Evolutionary conservation across 352 stramenopile species (phyloP).

Genomic region (Poterioochromonas sp.): DNA sequence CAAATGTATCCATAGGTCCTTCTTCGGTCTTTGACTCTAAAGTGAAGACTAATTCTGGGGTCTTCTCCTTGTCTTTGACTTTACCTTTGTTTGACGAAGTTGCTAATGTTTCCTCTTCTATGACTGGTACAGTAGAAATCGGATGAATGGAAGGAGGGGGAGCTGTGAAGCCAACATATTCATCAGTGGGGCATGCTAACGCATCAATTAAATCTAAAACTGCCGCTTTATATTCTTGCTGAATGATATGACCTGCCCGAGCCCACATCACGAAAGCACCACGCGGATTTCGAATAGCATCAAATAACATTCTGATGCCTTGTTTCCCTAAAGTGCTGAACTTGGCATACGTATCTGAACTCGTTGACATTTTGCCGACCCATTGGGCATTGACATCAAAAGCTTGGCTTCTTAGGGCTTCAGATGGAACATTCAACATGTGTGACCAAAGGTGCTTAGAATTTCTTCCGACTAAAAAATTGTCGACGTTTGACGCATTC

Average conservation of each 20-base stretch:
- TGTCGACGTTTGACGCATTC: conserved; percentile 71
- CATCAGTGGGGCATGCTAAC: conserved; percentile 44
- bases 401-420: neutral
- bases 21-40: too few species aligned
- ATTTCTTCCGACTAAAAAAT: conserved; percentile 54
- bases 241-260: conserved; percentile 67
- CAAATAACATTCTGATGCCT: conserved; percentile 9
- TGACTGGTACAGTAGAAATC: too few species aligned
- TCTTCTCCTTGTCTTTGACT: too few species aligned
- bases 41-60: too few species aligned
- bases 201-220: conserved; percentile 66
- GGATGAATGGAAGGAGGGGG: too few species aligned
- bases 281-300: neutral
- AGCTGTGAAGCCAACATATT: conserved; percentile 34
- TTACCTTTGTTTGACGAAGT: too few species aligned
- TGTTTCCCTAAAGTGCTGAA: conserved; percentile 11
- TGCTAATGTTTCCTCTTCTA: too few species aligned
- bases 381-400: conserved; percentile 29
- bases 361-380: conserved; percentile 17
- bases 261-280: conserved; percentile 76
- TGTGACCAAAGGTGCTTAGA: conserved; percentile 34
- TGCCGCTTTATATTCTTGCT: conserved; percentile 70
- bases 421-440: conserved; percentile 25
- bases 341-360: conserved; percentile 8
- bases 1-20: too few species aligned